These are phyloP conservation scores for Ceratonia siliqua DNA, from an alignment of 306 rosid genomes.

Conservation along the genomic window DNA sequence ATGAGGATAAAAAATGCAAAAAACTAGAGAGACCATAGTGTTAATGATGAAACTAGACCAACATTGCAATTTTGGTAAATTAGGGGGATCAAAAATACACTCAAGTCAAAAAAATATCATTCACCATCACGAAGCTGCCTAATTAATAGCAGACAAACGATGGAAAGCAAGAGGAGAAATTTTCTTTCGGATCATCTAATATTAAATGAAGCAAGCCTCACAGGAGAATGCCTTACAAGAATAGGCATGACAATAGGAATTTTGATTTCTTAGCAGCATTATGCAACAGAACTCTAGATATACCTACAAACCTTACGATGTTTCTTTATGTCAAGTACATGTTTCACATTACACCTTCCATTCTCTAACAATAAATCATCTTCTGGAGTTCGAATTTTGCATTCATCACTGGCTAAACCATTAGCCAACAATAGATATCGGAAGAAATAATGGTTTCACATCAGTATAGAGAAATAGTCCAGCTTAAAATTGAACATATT, in stretches of 20 bases:
- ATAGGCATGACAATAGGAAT: not conserved
- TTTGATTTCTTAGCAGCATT: not conserved
- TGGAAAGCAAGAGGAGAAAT: not conserved
- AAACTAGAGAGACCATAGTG: too few relatives aligned
- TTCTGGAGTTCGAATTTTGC: not conserved
- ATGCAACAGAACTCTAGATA: not conserved
- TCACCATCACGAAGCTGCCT: constrained; percentile 10
- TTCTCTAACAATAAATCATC: not conserved
- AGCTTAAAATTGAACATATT: not conserved
- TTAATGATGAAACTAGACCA: too few relatives aligned
- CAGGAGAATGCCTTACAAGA: not conserved
- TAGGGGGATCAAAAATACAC: too few relatives aligned
- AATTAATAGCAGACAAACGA: constrained; percentile 6
- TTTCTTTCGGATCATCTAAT: not conserved
- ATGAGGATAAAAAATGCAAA: too few relatives aligned
- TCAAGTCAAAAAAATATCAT: not conserved
- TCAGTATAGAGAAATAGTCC: not conserved
- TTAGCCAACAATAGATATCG: not conserved
- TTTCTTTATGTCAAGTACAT: not conserved
- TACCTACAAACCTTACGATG: not conserved
- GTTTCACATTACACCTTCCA: not conserved
- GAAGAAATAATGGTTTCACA: not conserved
- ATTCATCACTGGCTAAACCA: not conserved
- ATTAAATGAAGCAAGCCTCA: not conserved
- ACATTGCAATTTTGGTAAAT: too few relatives aligned